Percentiles rank a stretch among this genome's conserved stretches.
Conservation (phyloP, 139 green algal genomes). For the Deuterostichococcus epilithicus region DNA sequence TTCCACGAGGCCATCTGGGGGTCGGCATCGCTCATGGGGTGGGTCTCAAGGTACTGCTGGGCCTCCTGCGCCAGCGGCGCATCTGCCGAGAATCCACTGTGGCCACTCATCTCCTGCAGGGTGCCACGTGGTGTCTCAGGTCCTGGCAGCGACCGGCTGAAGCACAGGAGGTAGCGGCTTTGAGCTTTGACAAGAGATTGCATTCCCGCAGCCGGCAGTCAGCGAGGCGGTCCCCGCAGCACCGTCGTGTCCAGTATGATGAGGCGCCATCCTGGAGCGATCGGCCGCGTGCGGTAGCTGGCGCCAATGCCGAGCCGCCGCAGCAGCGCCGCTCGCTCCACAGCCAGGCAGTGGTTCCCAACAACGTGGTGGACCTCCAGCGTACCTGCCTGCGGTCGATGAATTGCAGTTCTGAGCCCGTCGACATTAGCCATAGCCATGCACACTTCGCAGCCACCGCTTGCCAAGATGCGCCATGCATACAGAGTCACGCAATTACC, state of each 20-base stretch:
- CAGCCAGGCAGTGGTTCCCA: conserved; percentile 66
- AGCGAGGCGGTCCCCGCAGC: no score
- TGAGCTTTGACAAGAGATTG: no score
- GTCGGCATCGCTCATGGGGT: conserved; percentile 36
- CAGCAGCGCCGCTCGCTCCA: conserved; percentile 34
- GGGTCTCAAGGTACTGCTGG: conserved; percentile 30
- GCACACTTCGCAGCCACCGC: no score
- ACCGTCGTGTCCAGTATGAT: conserved; percentile 70
- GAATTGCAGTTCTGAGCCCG: no score
- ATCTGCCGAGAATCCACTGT: conserved; percentile 29
- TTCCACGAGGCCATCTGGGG: conserved; percentile 63
- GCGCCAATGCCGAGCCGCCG: conserved; percentile 31
- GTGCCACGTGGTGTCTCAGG: not conserved
- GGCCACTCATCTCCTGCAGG: conserved; percentile 50
- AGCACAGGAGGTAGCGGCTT: no score
- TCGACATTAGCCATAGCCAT: no score
- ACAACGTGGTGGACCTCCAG: conserved; percentile 44
- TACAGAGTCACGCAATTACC: no score
- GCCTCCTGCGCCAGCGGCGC: conserved; percentile 36
- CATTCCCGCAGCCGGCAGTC: no score
- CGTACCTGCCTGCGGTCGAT: no score
- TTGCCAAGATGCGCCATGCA: no score
- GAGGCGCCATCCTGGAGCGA: conserved; percentile 52
- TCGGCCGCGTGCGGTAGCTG: conserved; percentile 40
- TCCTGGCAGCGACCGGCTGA: no score